These are phyloP conservation scores for Sanguinoderma infundibulare DNA, from an alignment of 1,284 basidiomycete species.

Conservation along the genomic window DNA sequence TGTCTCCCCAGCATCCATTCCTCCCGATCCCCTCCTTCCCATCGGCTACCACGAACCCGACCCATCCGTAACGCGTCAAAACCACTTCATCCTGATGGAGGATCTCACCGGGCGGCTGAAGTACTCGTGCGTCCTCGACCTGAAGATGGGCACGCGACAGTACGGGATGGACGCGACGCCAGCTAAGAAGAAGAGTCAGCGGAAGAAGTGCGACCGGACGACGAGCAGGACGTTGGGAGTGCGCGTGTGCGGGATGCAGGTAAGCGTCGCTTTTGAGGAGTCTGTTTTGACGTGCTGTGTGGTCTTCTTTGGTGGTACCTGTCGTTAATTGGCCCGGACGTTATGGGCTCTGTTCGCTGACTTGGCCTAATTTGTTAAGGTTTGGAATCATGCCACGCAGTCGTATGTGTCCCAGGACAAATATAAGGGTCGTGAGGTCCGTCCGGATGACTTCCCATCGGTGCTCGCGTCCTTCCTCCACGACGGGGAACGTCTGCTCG, in stretches of 20 bases:
- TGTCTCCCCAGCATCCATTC: not conserved
- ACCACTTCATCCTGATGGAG: conserved; percentile 99
- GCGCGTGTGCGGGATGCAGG: conserved; percentile 99
- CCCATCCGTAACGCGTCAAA: conserved; percentile 75
- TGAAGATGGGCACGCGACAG: conserved; percentile 99
- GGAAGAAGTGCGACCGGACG: conserved; percentile 97
- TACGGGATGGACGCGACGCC: conserved; percentile 96
- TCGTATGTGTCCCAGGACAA: conserved; percentile 96
- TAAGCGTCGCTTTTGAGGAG: conserved; percentile 44
- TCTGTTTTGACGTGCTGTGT: conserved; percentile 14
- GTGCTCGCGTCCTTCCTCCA: conserved; percentile 86
- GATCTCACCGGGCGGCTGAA: conserved; percentile 96
- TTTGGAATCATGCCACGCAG: conserved; percentile 86
- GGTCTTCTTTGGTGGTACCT: conserved; percentile 7
- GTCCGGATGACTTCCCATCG: conserved; percentile 82
- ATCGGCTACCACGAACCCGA: conserved; percentile 32
- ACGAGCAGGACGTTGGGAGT: conserved; percentile 92
- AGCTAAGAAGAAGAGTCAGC: conserved; percentile 95
- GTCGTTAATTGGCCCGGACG: not conserved
- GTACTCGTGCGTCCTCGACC: conserved; percentile 93
- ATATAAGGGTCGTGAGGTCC: conserved; percentile 92
- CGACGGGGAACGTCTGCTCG: conserved; percentile 84
- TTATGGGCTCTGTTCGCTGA: conserved; percentile 17
- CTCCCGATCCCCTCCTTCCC: conserved; percentile 22
- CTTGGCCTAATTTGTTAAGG: conserved; percentile 50